A percentile compares a stretch with the other conserved stretches of the same genome.
phyloP scores from a whole-genome alignment of 208 protist species.

The Leishmania lainsoni region DNA sequence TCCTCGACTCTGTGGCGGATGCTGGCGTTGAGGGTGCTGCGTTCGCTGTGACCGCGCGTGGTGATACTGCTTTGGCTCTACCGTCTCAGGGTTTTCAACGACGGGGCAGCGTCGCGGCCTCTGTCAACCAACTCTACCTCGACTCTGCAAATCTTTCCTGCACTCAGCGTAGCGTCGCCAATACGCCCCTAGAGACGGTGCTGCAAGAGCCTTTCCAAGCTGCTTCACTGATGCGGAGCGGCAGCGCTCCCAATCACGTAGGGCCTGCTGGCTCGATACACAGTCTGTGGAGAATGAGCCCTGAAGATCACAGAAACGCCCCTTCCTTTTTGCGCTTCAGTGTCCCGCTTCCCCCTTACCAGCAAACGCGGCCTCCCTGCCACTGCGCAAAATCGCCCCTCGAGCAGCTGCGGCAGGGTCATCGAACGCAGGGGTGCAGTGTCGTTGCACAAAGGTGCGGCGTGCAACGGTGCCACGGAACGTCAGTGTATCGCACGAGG shows the following conservation, averaged over 20 bases:
- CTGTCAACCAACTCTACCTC: constrained; percentile 6
- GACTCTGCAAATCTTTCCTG: constrained; percentile 22
- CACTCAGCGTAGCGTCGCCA: background rate
- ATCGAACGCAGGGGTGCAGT: background rate
- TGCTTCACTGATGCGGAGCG: background rate
- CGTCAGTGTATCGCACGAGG: background rate
- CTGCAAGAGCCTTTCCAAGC: constrained; percentile 30
- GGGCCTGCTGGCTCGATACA: constrained; percentile 14
- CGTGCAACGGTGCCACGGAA: background rate
- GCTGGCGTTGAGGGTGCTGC: background rate
- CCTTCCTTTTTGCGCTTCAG: constrained; percentile 31
- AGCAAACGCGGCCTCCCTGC: background rate
- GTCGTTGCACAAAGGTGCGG: background rate
- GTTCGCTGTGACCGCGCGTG: background rate
- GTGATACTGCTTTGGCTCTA: too few relatives aligned
- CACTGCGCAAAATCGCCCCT: background rate
- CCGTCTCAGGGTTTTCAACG: background rate
- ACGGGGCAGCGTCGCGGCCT: constrained; percentile 16
- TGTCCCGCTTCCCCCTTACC: background rate
- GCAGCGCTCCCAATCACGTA: constrained; percentile 5
- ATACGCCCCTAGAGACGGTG: constrained; percentile 12
- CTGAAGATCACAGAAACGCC: background rate
- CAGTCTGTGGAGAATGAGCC: background rate
- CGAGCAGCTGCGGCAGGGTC: background rate
- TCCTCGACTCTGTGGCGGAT: background rate